Evolutionary conservation across 306 rosid genomes (phyloP), one percentile per base, ranked within the genome.

Genomic region (Quercus berberidifolia): DNA sequence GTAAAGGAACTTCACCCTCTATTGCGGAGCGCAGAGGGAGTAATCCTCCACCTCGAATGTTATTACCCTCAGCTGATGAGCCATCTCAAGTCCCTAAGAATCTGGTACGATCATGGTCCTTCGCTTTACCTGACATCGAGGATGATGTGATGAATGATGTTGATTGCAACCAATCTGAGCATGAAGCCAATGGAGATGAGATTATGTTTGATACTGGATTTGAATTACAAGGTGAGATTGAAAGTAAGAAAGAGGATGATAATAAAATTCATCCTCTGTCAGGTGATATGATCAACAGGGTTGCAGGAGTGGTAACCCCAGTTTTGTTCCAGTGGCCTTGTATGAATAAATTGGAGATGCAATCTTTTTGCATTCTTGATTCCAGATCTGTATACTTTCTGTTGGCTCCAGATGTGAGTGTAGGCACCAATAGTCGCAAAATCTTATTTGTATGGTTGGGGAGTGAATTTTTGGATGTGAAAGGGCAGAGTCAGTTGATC

Each of bases 1-100:
- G 58, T 12, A 87, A 85, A 86, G 90, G 85, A 74, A 71, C 85
- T 74, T 57, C 65, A 43, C 92, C 85, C 1, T 91, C 97, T 80
- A 85, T 95, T 81, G 97, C 99, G 9, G 97, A 91, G 88, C 94
- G 99, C 68, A 91, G 99, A 84, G 95, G 97, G 83, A 91, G 93
- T 73, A 84, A 91, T 84, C 93, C 86, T 33, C 98, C 97, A 30
- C 93, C 98, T 76, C 87, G 75, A 74, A 94, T 94, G 99, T 6
- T 88, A 65, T 85, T 91, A 49, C 80, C 95, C 41, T 76, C 91
- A 3, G 82, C 85, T 67, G 87, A 85, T 43, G 97, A 94, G 79
- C 55, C 89, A 23, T 73, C 86, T 52, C 83, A 75, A 59, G 75
- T 80, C 76, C 84, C 79, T 73, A 82, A 89, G 87, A 83, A 75